A percentile compares a stretch with the other conserved stretches of the same genome.
phyloP scores from a whole-genome alignment of 2,329 filamentous ascomycete genomes.

The Alternaria alternata region DNA sequence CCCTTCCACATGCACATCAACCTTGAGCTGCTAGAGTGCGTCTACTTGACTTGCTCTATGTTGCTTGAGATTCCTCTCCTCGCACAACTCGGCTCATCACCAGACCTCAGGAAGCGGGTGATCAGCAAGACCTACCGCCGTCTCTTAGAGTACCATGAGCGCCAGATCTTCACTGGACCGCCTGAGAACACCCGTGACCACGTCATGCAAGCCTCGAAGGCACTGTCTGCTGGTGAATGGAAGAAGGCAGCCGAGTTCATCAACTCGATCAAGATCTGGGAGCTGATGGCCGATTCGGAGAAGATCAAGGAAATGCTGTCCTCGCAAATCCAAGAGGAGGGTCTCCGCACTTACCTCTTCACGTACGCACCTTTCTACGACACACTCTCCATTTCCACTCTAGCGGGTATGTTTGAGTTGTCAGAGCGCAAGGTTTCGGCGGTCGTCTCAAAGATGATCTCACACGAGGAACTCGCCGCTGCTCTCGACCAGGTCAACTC shows the following conservation, averaged over 20 bases:
- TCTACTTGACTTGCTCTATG: constrained; percentile 99
- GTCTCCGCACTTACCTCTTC: constrained; percentile 97
- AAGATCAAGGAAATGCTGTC: constrained; percentile 98
- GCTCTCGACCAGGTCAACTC: constrained; percentile 97
- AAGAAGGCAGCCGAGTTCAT: constrained; percentile 95
- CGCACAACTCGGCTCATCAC: constrained; percentile 94
- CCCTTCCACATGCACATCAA: constrained; percentile 99
- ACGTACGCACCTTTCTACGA: constrained; percentile 99
- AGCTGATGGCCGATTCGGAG: constrained; percentile 89
- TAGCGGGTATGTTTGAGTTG: constrained; percentile 95
- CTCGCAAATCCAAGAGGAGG: constrained; percentile 98
- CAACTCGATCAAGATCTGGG: constrained; percentile 99
- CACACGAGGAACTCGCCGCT: constrained; percentile 95
- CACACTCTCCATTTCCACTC: constrained; percentile 84
- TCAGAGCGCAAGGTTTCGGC: constrained; percentile 90
- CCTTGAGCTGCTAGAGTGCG: constrained; percentile 95
- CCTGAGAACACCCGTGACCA: constrained; percentile 99
- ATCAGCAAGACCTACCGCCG: constrained; percentile 99
- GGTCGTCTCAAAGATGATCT: constrained; percentile 99
- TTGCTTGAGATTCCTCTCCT: constrained; percentile 96
- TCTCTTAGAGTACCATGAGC: constrained; percentile 99
- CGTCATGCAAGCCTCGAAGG: constrained; percentile 98
- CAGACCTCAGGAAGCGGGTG: constrained; percentile 94
- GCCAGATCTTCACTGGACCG: constrained; percentile 97
- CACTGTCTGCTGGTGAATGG: constrained; percentile 96